Evolutionary conservation across 306 rosid genomes (phyloP).

Genomic region (Cyclanthera cordifolia): DNA sequence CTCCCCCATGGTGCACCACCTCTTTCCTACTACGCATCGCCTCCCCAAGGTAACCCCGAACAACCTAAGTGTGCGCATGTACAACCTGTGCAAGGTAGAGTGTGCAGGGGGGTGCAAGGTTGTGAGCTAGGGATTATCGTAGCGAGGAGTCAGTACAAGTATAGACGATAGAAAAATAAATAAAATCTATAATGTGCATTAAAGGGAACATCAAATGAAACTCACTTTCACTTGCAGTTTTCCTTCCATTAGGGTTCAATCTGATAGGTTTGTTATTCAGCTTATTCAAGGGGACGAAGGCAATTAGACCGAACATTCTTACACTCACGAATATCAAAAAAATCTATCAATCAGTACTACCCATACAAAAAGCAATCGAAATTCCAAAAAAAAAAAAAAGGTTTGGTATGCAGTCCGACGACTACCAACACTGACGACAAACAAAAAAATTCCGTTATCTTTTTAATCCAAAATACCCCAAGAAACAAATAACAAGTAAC

Average conservation of each 20-base stretch:
- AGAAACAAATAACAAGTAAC: background rate
- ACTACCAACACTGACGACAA: background rate
- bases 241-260: background rate
- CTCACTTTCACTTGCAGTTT: background rate
- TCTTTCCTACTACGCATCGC: too few species aligned
- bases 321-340: too few species aligned
- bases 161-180: background rate
- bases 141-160: too few species aligned
- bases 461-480: background rate
- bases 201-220: constrained; percentile 2
- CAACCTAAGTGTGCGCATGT: too few species aligned
- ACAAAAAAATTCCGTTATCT: background rate
- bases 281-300: too few species aligned
- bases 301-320: too few species aligned
- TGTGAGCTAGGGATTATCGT: too few species aligned
- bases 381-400: background rate
- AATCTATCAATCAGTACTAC: background rate
- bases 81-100: too few species aligned
- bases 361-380: background rate
- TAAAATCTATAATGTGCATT: background rate
- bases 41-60: too few species aligned
- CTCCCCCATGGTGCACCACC: too few species aligned
- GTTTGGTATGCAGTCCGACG: background rate
- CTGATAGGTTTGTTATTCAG: too few species aligned
- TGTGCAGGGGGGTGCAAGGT: too few species aligned